phyloP scores from a whole-genome alignment of 2,329 filamentous ascomycete species.

The Xylariaceae sp. region DNA sequence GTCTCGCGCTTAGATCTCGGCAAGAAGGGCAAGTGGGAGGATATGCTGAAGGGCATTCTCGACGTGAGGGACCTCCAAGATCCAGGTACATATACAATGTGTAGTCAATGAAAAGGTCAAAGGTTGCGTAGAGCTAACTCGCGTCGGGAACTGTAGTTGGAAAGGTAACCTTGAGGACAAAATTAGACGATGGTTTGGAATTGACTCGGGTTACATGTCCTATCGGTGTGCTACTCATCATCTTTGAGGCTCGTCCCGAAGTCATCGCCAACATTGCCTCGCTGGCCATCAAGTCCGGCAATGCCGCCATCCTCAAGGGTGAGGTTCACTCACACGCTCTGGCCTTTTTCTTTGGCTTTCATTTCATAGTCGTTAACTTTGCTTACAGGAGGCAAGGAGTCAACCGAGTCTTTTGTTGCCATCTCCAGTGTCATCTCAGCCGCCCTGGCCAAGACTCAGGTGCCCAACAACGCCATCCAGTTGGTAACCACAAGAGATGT shows the following conservation, averaged over 20 bases:
- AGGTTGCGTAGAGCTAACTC: background rate
- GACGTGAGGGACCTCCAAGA: constrained; percentile 83
- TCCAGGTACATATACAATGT: constrained; percentile 57
- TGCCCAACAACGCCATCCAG: constrained; percentile 86
- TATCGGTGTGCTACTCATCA: constrained; percentile 96
- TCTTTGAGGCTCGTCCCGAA: constrained; percentile 96
- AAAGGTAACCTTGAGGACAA: constrained; percentile 76
- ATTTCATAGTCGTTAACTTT: background rate
- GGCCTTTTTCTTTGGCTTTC: background rate
- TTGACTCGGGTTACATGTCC: constrained; percentile 89
- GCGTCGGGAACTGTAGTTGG: constrained; percentile 58
- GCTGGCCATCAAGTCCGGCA: constrained; percentile 93
- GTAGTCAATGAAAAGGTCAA: constrained; percentile 2
- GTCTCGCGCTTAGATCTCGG: constrained; percentile 85
- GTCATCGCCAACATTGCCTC: constrained; percentile 98
- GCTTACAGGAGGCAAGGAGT: constrained; percentile 80
- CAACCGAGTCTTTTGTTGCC: constrained; percentile 87
- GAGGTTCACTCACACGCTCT: background rate
- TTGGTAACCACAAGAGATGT: constrained; percentile 91
- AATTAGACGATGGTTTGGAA: constrained; percentile 79
- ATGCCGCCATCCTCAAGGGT: constrained; percentile 94
- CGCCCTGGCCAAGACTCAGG: constrained; percentile 68
- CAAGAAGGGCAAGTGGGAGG: constrained; percentile 88
- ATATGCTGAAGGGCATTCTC: constrained; percentile 93
- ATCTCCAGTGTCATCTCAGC: constrained; percentile 82